Conservation (phyloP, 208 protist genomes). For the Leishmania aethiopica region DNA sequence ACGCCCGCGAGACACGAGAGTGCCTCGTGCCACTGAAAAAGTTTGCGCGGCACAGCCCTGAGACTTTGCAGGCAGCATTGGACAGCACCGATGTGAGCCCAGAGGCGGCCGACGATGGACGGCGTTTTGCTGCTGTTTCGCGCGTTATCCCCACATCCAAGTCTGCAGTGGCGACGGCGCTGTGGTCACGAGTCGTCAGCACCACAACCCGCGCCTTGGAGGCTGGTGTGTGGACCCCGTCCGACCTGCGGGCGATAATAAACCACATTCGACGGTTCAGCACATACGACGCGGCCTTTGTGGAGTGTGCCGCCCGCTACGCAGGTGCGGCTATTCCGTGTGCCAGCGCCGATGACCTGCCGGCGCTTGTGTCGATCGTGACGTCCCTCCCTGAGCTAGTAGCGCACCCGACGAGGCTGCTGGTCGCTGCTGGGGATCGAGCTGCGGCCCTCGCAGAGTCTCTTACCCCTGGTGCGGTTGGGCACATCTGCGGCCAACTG, state of each 20-base stretch:
- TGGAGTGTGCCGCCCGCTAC: slow-evolving; percentile 36
- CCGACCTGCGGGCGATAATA: slow-evolving; percentile 23
- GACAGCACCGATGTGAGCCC: slow-evolving; percentile 8
- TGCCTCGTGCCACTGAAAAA: slow-evolving; percentile 20
- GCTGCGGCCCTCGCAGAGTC: slow-evolving; percentile 36
- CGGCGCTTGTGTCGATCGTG: slow-evolving; percentile 26
- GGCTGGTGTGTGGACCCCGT: slow-evolving; percentile 15
- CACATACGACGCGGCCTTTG: slow-evolving; percentile 37
- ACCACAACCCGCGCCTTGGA: slow-evolving; percentile 3
- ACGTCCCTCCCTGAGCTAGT: slow-evolving; percentile 47
- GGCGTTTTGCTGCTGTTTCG: slow-evolving; percentile 14
- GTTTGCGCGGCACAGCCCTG: slow-evolving; percentile 22
- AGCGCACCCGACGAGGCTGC: slow-evolving; percentile 23
- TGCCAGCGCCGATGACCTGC: slow-evolving; percentile 20
- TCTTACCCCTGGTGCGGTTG: slow-evolving; percentile 46
- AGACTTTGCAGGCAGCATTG: slow-evolving; percentile 19
- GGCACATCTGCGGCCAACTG: slow-evolving; percentile 50
- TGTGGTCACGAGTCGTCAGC: slow-evolving; percentile 14
- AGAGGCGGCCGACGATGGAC: slow-evolving; percentile 3
- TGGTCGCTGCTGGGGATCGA: slow-evolving; percentile 43
- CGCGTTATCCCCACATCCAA: slow-evolving; percentile 14
- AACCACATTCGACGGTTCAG: slow-evolving; percentile 36
- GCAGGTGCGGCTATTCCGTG: slow-evolving; percentile 31
- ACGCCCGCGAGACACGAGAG: slow-evolving; percentile 24
- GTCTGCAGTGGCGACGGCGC: slow-evolving; percentile 3